Conservation (phyloP, 495 filamentous ascomycete genomes). For the Jackrogersella multiformis region DNA sequence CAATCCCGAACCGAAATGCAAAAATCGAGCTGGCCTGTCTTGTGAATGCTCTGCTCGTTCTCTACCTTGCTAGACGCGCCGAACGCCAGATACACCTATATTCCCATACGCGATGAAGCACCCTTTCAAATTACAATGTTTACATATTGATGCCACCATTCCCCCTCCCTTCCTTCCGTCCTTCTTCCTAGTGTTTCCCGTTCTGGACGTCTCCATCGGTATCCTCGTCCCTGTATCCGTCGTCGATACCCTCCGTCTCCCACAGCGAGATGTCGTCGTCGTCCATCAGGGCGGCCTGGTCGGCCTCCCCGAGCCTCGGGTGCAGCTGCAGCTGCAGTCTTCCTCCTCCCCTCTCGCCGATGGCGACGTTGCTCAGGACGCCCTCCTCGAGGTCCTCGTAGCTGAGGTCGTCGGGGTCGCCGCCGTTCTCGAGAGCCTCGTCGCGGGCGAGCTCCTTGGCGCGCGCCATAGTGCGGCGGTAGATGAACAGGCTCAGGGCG, state of each 20-base stretch:
- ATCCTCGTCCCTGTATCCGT: constrained; percentile 52
- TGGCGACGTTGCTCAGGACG: too few relatives aligned
- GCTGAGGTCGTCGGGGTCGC: constrained; percentile 34
- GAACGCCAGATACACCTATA: constrained; percentile 22
- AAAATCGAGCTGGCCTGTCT: constrained; percentile 17
- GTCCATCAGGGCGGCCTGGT: constrained; percentile 57
- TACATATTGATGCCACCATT: neutral
- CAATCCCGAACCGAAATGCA: constrained; percentile 21
- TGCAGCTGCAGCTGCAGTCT: too few relatives aligned
- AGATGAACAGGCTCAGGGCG: constrained; percentile 84
- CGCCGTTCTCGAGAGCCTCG: constrained; percentile 58
- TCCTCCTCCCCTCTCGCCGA: too few relatives aligned
- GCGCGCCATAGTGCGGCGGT: constrained; percentile 82
- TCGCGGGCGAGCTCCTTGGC: constrained; percentile 86
- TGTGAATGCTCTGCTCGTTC: too few relatives aligned
- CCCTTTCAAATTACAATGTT: neutral
- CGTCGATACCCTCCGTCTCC: constrained; percentile 56
- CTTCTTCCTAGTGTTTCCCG: constrained; percentile 1
- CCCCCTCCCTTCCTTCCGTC: neutral
- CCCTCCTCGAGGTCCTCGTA: constrained; percentile 42
- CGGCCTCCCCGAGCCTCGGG: constrained; percentile 47
- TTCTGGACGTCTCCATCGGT: neutral
- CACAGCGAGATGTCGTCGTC: constrained; percentile 71
- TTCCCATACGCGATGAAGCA: neutral
- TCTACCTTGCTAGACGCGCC: constrained; percentile 1